phyloP scores from a whole-genome alignment of 345 rosid species.

The Eucalyptus brandiana region DNA sequence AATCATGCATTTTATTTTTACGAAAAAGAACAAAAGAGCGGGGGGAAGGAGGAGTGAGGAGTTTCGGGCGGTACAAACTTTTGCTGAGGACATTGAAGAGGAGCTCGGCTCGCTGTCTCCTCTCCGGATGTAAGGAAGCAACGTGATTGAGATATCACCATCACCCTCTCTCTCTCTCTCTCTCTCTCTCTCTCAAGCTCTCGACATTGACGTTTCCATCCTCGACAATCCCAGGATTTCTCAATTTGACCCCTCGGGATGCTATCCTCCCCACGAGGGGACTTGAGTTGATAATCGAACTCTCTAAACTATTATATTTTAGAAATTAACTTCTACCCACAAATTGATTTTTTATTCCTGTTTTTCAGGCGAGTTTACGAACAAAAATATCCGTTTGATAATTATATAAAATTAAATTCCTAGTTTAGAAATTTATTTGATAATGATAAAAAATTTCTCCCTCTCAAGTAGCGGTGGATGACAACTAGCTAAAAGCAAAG shows the following conservation, averaged over 20 bases:
- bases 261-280: background rate
- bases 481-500: rapidly evolving
- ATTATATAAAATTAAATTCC: no score
- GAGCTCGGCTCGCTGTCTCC: background rate
- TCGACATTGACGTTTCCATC: background rate
- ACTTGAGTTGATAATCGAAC: background rate
- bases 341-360: no score
- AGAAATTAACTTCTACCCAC: no score
- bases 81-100: background rate
- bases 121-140: background rate
- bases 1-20: background rate
- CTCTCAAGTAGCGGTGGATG: rapidly evolving
- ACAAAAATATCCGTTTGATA: no score
- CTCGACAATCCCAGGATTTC: background rate
- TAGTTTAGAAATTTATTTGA: no score
- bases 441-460: no score
- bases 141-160: background rate
- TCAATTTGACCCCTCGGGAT: background rate
- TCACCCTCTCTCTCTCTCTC: background rate
- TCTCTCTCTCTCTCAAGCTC: background rate
- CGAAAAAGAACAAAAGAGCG: background rate
- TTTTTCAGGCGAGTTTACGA: no score
- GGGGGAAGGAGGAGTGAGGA: background rate
- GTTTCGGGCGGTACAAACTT: background rate
- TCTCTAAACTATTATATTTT: no score